These are phyloP conservation scores for Neurospora sp. DNA, from an alignment of 495 filamentous ascomycete species.

Conservation along the genomic window DNA sequence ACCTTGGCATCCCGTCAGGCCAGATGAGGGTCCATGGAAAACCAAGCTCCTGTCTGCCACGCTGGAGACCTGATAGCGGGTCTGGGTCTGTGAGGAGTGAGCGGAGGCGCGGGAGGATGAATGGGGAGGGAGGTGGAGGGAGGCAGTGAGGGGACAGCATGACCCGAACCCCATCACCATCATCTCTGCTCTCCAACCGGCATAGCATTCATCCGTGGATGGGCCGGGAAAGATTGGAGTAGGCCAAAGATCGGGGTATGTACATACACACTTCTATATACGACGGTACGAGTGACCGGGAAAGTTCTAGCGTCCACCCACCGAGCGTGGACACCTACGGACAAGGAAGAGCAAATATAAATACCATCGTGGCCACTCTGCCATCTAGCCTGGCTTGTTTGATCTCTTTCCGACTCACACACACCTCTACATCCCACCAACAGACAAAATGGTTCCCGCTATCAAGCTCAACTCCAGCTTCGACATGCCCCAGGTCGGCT, in stretches of 20 bases:
- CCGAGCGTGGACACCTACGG: conserved; percentile 1
- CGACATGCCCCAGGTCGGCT: conserved; percentile 81
- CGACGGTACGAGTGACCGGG: background rate
- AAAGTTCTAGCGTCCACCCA: background rate
- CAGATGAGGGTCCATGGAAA: conserved; percentile 4
- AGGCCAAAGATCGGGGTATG: background rate
- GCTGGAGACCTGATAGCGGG: conserved; percentile 17
- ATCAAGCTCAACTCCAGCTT: conserved; percentile 74
- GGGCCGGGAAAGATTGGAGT: background rate
- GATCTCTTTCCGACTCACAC: conserved; percentile 5
- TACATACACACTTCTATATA: background rate
- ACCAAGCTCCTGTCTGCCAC: conserved; percentile 4
- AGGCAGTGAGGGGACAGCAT: conserved; percentile 3
- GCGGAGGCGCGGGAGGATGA: conserved; percentile 3
- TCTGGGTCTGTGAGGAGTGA: conserved; percentile 12
- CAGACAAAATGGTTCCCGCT: conserved; percentile 35
- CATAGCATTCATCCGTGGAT: background rate
- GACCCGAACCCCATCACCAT: background rate
- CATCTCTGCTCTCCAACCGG: background rate
- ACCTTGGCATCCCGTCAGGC: conserved; percentile 6
- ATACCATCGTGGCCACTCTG: conserved; percentile 12
- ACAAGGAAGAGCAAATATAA: conserved; percentile 13
- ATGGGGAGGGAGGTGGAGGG: background rate
- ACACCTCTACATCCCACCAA: background rate
- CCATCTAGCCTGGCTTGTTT: conserved; percentile 1